phyloP scores from a whole-genome alignment of 2,329 filamentous ascomycete genomes.

The Myriosclerotinia duriaeana region DNA sequence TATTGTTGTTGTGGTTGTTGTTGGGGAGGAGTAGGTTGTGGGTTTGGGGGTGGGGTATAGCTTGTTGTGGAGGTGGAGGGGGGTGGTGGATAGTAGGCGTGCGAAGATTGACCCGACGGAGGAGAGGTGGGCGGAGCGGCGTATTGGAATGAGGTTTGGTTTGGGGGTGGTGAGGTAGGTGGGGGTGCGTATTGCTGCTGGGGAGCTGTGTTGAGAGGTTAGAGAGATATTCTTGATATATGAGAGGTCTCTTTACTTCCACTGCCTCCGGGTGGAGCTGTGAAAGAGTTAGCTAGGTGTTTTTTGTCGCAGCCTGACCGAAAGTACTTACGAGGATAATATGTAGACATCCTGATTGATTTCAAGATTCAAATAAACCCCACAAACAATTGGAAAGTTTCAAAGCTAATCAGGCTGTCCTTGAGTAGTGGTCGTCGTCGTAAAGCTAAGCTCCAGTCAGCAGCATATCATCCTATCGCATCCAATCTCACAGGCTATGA shows the following conservation, averaged over 20 bases:
- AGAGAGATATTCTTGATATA: neutral
- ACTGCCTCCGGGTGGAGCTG: conserved; percentile 39
- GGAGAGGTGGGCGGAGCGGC: conserved; percentile 40
- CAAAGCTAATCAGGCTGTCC: neutral
- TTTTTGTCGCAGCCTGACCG: conserved; percentile 12
- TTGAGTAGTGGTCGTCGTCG: neutral
- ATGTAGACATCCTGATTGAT: conserved; percentile 35
- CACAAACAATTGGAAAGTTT: neutral
- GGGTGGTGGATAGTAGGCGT: conserved; percentile 41
- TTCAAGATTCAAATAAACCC: neutral
- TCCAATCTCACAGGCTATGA: neutral
- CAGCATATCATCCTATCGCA: conserved; percentile 13
- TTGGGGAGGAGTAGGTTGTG: conserved; percentile 32
- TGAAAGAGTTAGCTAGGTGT: conserved; percentile 28
- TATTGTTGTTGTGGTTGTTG: conserved; percentile 28
- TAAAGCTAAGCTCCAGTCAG: conserved; percentile 14
- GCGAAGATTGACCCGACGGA: conserved; percentile 35
- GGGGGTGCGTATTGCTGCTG: conserved; percentile 37
- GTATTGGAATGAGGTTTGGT: conserved; percentile 34
- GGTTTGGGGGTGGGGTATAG: conserved; percentile 36
- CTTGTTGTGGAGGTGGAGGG: conserved; percentile 28
- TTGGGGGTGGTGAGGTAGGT: conserved; percentile 38
- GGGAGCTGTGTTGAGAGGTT: conserved; percentile 25
- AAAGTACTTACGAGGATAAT: conserved; percentile 41
- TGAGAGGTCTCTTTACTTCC: conserved; percentile 28